Evolutionary conservation across 495 filamentous ascomycete genomes (phyloP), one percentile per base, ranked within the genome.

Genomic region (Hypomontagnella submonticulosa): DNA sequence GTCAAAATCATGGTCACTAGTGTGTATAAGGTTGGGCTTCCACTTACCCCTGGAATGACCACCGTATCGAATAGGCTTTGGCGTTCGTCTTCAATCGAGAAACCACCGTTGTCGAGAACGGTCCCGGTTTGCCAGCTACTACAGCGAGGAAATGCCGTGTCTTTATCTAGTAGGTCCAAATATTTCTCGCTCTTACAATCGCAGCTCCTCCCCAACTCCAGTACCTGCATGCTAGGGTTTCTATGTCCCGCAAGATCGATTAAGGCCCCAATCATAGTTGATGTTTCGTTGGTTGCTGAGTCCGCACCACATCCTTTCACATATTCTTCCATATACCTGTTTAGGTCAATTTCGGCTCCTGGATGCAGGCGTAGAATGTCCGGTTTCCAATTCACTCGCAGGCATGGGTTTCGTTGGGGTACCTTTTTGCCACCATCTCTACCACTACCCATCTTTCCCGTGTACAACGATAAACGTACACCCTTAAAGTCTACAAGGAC

Each of bases 331-430:
- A 68, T 23, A 56, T 69, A 57, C 3, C 32, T 38, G 2, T 23
- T 23, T 0, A 65, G 18, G 12, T 32, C 16, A 1, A 3, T 15
- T 11, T 49, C 52, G n/a, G 23, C 23, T 10, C 47, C 57, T n/a
- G 54, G 18, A 7, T 40, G 5, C 10, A 69, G 20, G 5, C 54
- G 62, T 6, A 60, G n/a, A 7, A 76, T 61, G 23, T 76, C 75
- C 3, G 77, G 77, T 58, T 77, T 77, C 77, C 77, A 79, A n/a
- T 40, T n/a, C 1, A 73, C 53, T 1, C 70, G 47, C 0, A 74
- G 30, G 20, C 44, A 48, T 0, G 76, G 75, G 13, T 78, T 60
- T 1, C 73, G 67, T 23, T 67, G 41, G 15, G 18, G 9, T 32
- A 48, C 40, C 16, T 9, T 30, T 13, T 54, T 32, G 37, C 42